Base-by-base conservation (phyloP, 164 flowering plant species). In the Magnolia changhungtana region DNA sequence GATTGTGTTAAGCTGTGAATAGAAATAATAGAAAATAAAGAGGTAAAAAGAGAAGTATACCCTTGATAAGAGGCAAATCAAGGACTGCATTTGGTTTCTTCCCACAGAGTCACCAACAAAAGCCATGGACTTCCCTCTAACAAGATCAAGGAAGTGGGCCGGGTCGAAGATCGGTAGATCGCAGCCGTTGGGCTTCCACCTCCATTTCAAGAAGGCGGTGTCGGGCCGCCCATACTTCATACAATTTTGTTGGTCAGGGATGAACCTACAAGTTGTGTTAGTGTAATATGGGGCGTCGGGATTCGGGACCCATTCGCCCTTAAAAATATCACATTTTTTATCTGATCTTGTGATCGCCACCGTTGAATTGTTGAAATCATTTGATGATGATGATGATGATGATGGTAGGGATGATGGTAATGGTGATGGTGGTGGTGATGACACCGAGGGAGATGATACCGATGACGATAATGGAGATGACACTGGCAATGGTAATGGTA, bases 61-160 rank as follows among this genome's bases (percentile, higher is more conserved):
- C 85, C 90, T 79, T 23, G 94, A 92, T 10, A 90, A 81, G 50
- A 92, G 88, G 80, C 94, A 90, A 0, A 90, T 84, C 82, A 92
- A 78, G 58, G 97, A 92, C 83, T 89, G 90, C 91, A 90, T 87
- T 72, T 92, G 93, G 82, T 92, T 92, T 72, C 97, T 85, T 0
- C 74, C 88, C 3, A 90, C 89, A 52, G 94, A 92, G 70, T 90
- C 97, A 1, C 97, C 94, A 8, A 90, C 90, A 81, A 92, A 90
- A 2, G 90, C 93, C 85, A 92, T 5, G 3, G 89, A 84, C 81
- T 88, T 92, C 27, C 81, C 91, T 75, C 90, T 80, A 2, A 90
- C 78, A 18, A 88, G 70, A 49, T 88, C 87, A 29, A 92, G 70
- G 72, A 90, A 92, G 78, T 84, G 84, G 14, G 74, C 74, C 0